Conservation (phyloP, 306 rosid genomes). For the Styphnolobium japonicum region DNA sequence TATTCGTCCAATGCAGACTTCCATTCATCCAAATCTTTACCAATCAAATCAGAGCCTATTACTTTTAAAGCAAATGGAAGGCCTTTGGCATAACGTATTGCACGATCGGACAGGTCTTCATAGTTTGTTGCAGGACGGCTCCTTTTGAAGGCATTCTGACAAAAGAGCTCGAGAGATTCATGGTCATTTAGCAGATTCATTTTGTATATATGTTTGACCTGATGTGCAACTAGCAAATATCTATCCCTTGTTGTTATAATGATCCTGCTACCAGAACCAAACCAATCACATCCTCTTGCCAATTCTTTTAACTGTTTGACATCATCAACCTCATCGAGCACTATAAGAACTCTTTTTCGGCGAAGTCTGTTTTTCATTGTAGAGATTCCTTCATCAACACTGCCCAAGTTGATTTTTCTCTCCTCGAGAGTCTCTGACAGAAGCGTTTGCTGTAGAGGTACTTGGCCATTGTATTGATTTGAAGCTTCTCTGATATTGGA, state of each 20-base stretch:
- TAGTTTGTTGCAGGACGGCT: not conserved
- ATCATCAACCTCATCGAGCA: not conserved
- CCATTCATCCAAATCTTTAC: not conserved
- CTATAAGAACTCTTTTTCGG: not conserved
- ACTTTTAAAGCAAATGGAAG: constrained; percentile 15
- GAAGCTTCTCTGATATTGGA: not conserved
- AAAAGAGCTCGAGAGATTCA: not conserved
- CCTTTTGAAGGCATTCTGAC: not conserved
- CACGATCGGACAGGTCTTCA: not conserved
- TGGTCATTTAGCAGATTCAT: not conserved
- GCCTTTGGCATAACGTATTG: not conserved
- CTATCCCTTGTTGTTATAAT: not conserved
- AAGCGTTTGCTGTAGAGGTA: not conserved
- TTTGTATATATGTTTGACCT: not conserved
- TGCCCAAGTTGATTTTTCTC: not conserved
- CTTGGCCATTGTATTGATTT: not conserved
- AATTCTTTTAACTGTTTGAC: not conserved
- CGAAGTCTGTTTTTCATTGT: not conserved
- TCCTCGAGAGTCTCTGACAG: not conserved
- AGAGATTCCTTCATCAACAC: not conserved
- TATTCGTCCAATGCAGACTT: not conserved
- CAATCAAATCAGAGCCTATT: not conserved
- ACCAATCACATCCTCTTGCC: not conserved
- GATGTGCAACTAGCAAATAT: not conserved
- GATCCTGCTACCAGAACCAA: not conserved